phyloP scores from a whole-genome alignment of 2,329 filamentous ascomycete species.

The Helotiales sp. region DNA sequence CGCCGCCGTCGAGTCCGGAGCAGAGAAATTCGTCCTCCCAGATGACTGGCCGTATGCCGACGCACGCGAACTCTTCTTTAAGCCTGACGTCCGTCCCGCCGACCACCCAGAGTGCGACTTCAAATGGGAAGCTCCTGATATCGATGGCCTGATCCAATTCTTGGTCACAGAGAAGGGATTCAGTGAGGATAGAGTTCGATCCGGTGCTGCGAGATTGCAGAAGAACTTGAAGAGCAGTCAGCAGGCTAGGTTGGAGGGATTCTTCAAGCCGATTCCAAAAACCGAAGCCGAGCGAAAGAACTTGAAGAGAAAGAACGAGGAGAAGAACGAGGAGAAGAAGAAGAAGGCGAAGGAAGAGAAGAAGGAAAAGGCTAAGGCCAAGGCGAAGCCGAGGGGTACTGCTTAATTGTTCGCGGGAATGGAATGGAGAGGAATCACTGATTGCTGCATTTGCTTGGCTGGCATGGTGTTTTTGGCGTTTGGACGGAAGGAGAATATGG shows the following conservation, averaged over 20 bases:
- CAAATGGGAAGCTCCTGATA: conserved; percentile 94
- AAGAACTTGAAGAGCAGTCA: conserved; percentile 92
- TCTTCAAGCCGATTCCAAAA: conserved; percentile 92
- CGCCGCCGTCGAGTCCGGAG: conserved; percentile 72
- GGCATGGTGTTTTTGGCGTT: conserved; percentile 3
- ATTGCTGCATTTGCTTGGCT: conserved; percentile 14
- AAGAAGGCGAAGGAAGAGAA: conserved; percentile 94
- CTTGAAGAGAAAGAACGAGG: conserved; percentile 90
- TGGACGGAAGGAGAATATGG: background rate
- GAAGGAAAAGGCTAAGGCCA: conserved; percentile 91
- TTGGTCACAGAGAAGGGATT: conserved; percentile 95
- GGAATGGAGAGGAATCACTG: background rate
- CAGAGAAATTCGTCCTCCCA: conserved; percentile 80
- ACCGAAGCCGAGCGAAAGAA: conserved; percentile 81
- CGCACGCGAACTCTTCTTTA: conserved; percentile 86
- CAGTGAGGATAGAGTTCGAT: conserved; percentile 88
- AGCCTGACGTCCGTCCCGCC: conserved; percentile 83
- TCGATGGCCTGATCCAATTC: conserved; percentile 86
- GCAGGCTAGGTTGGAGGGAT: conserved; percentile 89
- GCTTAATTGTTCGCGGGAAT: conserved; percentile 25
- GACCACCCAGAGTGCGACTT: conserved; percentile 90
- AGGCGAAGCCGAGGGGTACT: conserved; percentile 71
- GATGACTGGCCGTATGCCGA: conserved; percentile 98
- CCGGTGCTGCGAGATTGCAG: conserved; percentile 72
- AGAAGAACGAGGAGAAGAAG: conserved; percentile 88